A percentile compares a stretch with the other conserved stretches of the same genome.
Evolutionary conservation across 2,329 filamentous ascomycete species (phyloP).

Genomic region (Trichoderma sp.): DNA sequence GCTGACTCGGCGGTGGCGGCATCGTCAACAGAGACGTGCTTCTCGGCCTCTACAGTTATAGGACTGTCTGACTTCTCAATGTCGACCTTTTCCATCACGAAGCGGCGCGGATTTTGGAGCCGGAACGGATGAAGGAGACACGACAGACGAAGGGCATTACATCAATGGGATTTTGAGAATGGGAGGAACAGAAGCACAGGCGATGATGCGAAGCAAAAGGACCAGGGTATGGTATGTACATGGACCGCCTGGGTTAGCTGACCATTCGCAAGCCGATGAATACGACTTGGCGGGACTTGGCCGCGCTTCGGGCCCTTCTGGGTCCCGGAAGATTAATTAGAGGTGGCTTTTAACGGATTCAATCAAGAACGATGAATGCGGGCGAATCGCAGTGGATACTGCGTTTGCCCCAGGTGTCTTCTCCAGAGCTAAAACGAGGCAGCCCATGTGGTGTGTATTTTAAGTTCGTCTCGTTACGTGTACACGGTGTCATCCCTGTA

Average conservation of each 20-base stretch:
- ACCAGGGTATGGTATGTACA: neutral
- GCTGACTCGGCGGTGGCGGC: conserved; percentile 33
- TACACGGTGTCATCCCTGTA: neutral
- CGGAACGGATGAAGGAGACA: neutral
- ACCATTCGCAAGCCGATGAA: neutral
- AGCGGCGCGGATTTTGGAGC: neutral
- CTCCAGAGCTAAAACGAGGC: neutral
- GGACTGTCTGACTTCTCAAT: neutral
- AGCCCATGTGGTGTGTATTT: neutral
- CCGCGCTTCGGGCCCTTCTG: neutral
- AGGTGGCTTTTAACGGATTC: neutral
- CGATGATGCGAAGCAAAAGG: neutral
- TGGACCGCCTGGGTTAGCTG: neutral
- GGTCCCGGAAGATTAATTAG: neutral
- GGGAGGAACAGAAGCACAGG: neutral
- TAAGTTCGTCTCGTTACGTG: neutral
- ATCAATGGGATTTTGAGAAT: neutral
- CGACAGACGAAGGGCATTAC: neutral
- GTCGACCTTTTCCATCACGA: neutral
- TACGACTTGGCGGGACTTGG: neutral
- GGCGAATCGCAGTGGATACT: conserved; percentile 6
- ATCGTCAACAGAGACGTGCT: conserved; percentile 3
- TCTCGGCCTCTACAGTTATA: neutral
- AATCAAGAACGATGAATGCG: neutral
- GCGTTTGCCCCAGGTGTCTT: neutral